These are phyloP conservation scores for Trichoderma polysporum DNA, from an alignment of 2,329 filamentous ascomycete species.

Conservation along the genomic window DNA sequence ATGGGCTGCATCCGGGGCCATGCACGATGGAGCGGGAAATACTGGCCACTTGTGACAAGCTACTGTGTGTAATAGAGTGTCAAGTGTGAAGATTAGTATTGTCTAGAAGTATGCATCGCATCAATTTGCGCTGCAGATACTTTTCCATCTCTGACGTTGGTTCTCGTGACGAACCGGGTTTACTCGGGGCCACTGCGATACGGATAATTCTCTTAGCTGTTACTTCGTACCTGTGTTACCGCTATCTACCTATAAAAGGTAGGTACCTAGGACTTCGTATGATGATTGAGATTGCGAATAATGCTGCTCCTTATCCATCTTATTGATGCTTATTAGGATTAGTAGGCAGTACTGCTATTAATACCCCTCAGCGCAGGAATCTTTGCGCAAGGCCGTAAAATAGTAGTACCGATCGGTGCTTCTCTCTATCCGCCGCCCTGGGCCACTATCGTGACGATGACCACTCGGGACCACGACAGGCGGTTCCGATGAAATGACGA, in stretches of 20 bases:
- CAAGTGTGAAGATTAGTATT: no score
- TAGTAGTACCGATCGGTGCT: background rate
- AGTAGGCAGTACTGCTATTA: background rate
- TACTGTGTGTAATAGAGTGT: background rate
- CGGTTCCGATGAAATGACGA: conserved; percentile 1
- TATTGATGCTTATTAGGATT: no score
- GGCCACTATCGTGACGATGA: background rate
- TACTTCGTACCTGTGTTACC: background rate
- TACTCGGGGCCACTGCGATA: background rate
- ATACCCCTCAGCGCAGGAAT: background rate
- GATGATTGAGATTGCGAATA: background rate
- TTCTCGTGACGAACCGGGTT: background rate
- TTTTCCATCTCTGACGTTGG: no score
- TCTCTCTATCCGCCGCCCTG: background rate
- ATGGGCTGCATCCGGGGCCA: conserved; percentile 4
- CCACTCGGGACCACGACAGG: background rate
- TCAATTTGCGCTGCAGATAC: no score
- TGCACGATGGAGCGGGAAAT: background rate
- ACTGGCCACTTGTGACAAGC: background rate
- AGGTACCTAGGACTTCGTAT: no score
- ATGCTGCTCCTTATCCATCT: background rate
- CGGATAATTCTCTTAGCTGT: background rate
- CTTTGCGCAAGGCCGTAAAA: no score
- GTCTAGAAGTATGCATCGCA: background rate
- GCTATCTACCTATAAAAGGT: background rate